Percentiles rank a stretch among this genome's conserved stretches.
These are phyloP conservation scores for Fusarium foetens DNA, from an alignment of 2,329 filamentous ascomycete species.

Conservation along the genomic window DNA sequence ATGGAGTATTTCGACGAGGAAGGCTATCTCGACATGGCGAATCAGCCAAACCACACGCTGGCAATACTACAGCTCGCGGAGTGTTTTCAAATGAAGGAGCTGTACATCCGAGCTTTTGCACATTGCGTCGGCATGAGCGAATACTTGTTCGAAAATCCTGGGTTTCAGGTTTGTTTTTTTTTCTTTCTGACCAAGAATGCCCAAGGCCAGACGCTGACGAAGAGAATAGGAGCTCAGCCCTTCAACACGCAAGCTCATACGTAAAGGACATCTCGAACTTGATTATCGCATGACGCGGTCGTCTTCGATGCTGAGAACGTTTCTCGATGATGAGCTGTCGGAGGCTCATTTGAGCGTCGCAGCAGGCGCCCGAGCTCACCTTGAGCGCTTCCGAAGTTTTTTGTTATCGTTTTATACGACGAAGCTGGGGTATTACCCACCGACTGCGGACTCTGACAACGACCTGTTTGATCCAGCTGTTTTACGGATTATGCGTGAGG, in stretches of 20 bases:
- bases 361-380: slow-evolving; percentile 69
- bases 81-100: slow-evolving; percentile 67
- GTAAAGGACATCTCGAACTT: slow-evolving; percentile 71
- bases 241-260: slow-evolving; percentile 72
- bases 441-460: slow-evolving; percentile 54
- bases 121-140: slow-evolving; percentile 84
- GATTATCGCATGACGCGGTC: slow-evolving; percentile 69
- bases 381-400: slow-evolving; percentile 78
- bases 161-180: slow-evolving; percentile 66
- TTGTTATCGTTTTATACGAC: slow-evolving; percentile 73
- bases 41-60: slow-evolving; percentile 74
- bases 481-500: slow-evolving; percentile 70
- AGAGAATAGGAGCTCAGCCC: slow-evolving; percentile 57
- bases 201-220: slow-evolving; percentile 38
- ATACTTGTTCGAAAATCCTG: slow-evolving; percentile 63
- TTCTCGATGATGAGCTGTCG: slow-evolving; percentile 77
- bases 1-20: slow-evolving; percentile 73
- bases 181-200: background rate
- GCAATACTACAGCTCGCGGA: slow-evolving; percentile 76
- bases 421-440: slow-evolving; percentile 78
- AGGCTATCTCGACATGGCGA: slow-evolving; percentile 74
- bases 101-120: slow-evolving; percentile 78
- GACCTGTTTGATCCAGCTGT: slow-evolving; percentile 66
- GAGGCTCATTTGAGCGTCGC: slow-evolving; percentile 73
- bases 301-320: slow-evolving; percentile 68